A percentile compares a stretch with the other conserved stretches of the same genome.
phyloP scores from a whole-genome alignment of 2,329 filamentous ascomycete species.

The Ceratocystis cacaofunesta region DNA sequence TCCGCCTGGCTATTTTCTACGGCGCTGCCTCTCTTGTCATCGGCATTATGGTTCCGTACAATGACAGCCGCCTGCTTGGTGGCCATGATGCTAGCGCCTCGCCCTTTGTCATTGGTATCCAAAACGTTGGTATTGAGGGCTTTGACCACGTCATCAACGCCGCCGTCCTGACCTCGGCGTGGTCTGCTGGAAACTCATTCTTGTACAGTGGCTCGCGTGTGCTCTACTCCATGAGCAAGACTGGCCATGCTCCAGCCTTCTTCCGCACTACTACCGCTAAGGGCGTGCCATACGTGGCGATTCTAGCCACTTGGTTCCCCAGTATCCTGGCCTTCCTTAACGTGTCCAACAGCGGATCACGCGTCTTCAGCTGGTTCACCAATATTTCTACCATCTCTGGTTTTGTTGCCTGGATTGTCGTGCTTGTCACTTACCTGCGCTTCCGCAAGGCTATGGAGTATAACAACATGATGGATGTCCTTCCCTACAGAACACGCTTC shows the following conservation, averaged over 20 bases:
- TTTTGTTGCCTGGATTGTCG: constrained; percentile 45
- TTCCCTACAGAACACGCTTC: constrained; percentile 38
- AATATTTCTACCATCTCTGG: constrained; percentile 52
- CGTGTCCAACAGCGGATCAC: constrained; percentile 43
- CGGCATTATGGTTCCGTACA: constrained; percentile 47
- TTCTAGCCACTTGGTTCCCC: constrained; percentile 41
- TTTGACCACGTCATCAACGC: constrained; percentile 55
- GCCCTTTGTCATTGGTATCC: constrained; percentile 53
- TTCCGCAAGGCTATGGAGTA: constrained; percentile 41
- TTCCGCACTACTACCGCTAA: constrained; percentile 43
- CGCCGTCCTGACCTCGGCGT: constrained; percentile 50
- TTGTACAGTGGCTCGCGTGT: constrained; percentile 55
- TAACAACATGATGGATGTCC: constrained; percentile 34
- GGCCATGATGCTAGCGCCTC: constrained; percentile 45
- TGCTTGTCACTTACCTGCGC: constrained; percentile 43
- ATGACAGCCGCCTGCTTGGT: constrained; percentile 45
- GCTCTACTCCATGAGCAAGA: constrained; percentile 52
- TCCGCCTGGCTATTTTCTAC: constrained; percentile 49
- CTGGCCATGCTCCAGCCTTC: constrained; percentile 47
- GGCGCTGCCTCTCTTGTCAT: constrained; percentile 46
- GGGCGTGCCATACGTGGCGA: constrained; percentile 44
- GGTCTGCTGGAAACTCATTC: constrained; percentile 46
- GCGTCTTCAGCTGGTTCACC: constrained; percentile 57
- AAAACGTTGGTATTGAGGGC: constrained; percentile 45
- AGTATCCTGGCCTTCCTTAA: constrained; percentile 58